Conservation (phyloP, 2,329 filamentous ascomycete genomes). For the Fusarium buxicola region DNA sequence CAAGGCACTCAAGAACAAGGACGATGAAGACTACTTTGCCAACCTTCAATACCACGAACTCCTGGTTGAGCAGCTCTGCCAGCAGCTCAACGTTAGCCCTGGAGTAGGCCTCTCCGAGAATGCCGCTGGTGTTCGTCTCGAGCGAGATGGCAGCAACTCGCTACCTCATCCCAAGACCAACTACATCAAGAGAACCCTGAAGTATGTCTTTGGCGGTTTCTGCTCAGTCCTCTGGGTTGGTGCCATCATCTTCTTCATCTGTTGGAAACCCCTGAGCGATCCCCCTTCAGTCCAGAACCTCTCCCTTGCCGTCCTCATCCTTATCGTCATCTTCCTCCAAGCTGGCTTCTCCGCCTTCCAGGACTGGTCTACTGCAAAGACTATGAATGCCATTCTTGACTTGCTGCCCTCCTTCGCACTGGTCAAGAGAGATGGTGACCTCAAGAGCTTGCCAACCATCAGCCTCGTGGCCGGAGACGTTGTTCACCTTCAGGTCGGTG, state of each 20-base stretch:
- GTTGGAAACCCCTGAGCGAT: conserved; percentile 59
- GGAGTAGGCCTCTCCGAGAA: conserved; percentile 51
- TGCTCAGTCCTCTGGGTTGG: conserved; percentile 61
- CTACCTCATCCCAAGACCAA: conserved; percentile 57
- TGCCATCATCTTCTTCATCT: conserved; percentile 61
- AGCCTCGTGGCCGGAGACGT: conserved; percentile 61
- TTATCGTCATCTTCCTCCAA: conserved; percentile 61
- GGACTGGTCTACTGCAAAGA: conserved; percentile 60
- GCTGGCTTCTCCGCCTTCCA: conserved; percentile 60
- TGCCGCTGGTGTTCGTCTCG: conserved; percentile 49
- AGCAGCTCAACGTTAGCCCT: conserved; percentile 54
- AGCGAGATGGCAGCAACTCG: conserved; percentile 56
- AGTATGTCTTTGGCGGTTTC: conserved; percentile 61
- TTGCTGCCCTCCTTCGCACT: conserved; percentile 58
- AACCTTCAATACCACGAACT: conserved; percentile 55
- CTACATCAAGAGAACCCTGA: conserved; percentile 55
- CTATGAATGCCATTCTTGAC: conserved; percentile 61
- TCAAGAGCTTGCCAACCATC: conserved; percentile 53
- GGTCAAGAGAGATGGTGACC: conserved; percentile 58
- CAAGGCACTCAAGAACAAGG: conserved; percentile 47
- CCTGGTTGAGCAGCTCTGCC: conserved; percentile 49
- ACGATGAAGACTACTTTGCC: conserved; percentile 58
- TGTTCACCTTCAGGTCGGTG: conserved; percentile 58
- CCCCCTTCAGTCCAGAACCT: conserved; percentile 58
- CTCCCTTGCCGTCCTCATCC: conserved; percentile 58